Evolutionary conservation across 2,329 filamentous ascomycete genomes (phyloP).

Genomic region (Pleurostoma richardsiae): DNA sequence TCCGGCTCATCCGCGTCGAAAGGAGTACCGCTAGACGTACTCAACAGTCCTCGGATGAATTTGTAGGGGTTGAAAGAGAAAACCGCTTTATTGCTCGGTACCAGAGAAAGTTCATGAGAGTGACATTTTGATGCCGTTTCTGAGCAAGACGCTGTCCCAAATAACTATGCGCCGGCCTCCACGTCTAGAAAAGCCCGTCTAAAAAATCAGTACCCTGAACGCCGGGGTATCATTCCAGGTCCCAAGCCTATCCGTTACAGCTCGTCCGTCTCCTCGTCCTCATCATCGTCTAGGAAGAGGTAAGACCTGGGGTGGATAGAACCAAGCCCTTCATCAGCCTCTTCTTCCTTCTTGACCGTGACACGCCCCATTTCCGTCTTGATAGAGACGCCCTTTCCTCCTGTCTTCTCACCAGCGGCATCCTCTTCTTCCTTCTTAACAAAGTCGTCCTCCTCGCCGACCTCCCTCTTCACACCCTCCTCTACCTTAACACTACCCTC

Average conservation of each 20-base stretch:
- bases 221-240: constrained; percentile 5
- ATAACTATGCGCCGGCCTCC: too few species aligned
- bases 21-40: too few species aligned
- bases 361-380: background rate
- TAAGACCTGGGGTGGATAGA: background rate
- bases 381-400: too few species aligned
- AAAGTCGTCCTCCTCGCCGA: background rate
- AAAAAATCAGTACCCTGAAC: background rate
- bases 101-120: too few species aligned
- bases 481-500: constrained; percentile 2
- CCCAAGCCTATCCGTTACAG: background rate
- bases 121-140: too few species aligned
- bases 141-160: too few species aligned
- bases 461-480: background rate
- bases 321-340: background rate
- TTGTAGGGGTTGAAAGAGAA: too few species aligned
- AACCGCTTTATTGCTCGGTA: too few species aligned
- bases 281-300: background rate
- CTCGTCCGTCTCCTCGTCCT: background rate
- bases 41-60: too few species aligned
- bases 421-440: background rate
- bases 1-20: too few species aligned
- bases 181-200: background rate
- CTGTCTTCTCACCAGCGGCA: background rate
- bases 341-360: constrained; percentile 16